phyloP scores from a whole-genome alignment of 805 yeast genomes.

The Hanseniaspora mollemarum region DNA sequence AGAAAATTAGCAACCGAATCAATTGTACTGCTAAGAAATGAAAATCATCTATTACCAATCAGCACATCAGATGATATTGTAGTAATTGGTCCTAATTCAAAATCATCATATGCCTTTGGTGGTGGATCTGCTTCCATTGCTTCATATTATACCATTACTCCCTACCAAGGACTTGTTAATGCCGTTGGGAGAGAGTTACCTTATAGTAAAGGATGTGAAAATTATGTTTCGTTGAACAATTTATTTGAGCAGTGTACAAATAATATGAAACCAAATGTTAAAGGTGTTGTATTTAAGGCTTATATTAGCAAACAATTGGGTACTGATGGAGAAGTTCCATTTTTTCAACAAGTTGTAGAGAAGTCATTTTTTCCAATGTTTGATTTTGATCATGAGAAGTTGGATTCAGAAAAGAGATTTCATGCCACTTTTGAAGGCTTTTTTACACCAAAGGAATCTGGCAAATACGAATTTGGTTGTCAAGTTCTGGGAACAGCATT shows the following conservation, averaged over 20 bases:
- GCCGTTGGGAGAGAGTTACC: slow-evolving; percentile 23
- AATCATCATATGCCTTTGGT: slow-evolving; percentile 38
- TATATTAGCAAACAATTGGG: slow-evolving; percentile 22
- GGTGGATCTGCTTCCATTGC: slow-evolving; percentile 51
- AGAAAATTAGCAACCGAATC: slow-evolving; percentile 40
- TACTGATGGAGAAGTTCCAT: slow-evolving; percentile 20
- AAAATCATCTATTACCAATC: slow-evolving; percentile 38
- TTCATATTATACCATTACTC: slow-evolving; percentile 40
- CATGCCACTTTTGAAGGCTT: slow-evolving; percentile 37
- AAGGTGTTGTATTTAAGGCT: slow-evolving; percentile 24
- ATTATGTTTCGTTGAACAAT: slow-evolving; percentile 31
- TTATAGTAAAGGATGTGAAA: slow-evolving; percentile 32
- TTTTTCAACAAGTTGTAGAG: slow-evolving; percentile 25
- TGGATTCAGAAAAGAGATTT: slow-evolving; percentile 25
- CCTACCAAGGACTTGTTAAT: slow-evolving; percentile 37
- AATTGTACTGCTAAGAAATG: slow-evolving; percentile 48
- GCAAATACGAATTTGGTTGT: slow-evolving; percentile 42
- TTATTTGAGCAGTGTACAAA: slow-evolving; percentile 23
- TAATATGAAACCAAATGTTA: slow-evolving; percentile 19
- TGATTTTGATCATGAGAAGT: slow-evolving; percentile 26
- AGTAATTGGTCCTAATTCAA: slow-evolving; percentile 52
- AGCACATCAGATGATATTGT: slow-evolving; percentile 34
- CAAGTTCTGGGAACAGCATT: slow-evolving; percentile 45
- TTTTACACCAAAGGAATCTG: slow-evolving; percentile 39
- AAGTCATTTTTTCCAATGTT: slow-evolving; percentile 21